Percentiles rank a stretch among this genome's conserved stretches.
Evolutionary conservation across 129 eudicot genomes (phyloP).

Genomic region (Flaveria linearis): DNA sequence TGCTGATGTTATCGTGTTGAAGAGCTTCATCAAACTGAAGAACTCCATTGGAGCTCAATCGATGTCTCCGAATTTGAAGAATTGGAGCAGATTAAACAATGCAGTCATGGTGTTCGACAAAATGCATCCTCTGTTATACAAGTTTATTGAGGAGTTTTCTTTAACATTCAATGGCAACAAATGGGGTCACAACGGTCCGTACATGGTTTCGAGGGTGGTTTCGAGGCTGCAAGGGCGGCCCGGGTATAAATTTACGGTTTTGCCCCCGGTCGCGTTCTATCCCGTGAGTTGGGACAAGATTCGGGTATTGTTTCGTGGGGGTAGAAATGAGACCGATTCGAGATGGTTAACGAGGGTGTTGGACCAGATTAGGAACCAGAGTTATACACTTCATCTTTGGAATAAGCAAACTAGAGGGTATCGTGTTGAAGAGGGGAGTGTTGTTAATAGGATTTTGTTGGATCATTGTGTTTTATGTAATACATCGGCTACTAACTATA

Average conservation of each 20-base stretch:
- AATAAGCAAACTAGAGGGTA: slow-evolving; percentile 72
- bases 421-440: slow-evolving; percentile 68
- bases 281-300: slow-evolving; percentile 82
- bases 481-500: neutral
- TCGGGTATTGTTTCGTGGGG: slow-evolving; percentile 52
- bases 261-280: slow-evolving; percentile 85
- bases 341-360: slow-evolving; percentile 48
- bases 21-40: slow-evolving; percentile 44
- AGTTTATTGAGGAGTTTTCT: slow-evolving; percentile 87
- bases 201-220: slow-evolving; percentile 90
- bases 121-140: slow-evolving; percentile 72
- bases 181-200: slow-evolving; percentile 99
- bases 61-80: slow-evolving; percentile 44
- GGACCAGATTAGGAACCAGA: slow-evolving; percentile 50
- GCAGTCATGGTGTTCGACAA: slow-evolving; percentile 89
- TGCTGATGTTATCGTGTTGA: slow-evolving; percentile 68
- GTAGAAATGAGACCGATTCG: slow-evolving; percentile 41
- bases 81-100: slow-evolving; percentile 80
- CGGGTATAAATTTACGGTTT: slow-evolving; percentile 57
- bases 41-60: slow-evolving; percentile 83
- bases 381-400: slow-evolving; percentile 87
- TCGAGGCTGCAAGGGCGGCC: slow-evolving; percentile 54
- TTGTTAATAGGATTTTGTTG: slow-evolving; percentile 53
- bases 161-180: slow-evolving; percentile 84
- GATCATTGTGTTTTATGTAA: slow-evolving; percentile 59